phyloP scores from a whole-genome alignment of 2,329 filamentous ascomycete species.

The Thelonectria rubi region DNA sequence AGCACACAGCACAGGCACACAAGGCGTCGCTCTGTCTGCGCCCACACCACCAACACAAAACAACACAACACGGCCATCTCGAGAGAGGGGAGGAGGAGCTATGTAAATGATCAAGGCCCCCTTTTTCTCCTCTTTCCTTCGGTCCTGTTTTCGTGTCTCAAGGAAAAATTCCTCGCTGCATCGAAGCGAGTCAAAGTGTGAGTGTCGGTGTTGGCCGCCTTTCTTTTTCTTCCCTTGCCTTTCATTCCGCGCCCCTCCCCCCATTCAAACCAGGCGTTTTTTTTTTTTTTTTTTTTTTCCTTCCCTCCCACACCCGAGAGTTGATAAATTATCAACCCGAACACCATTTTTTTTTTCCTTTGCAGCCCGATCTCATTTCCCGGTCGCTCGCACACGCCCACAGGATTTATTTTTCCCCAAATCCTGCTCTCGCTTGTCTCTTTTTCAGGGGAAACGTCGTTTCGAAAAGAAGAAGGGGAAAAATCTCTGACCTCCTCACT shows the following conservation, averaged over 20 bases:
- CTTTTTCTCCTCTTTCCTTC: slow-evolving; percentile 19
- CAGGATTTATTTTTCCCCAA: slow-evolving; percentile 27
- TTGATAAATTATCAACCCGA: slow-evolving; percentile 45
- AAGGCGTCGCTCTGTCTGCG: slow-evolving; percentile 4
- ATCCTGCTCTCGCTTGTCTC: slow-evolving; percentile 12
- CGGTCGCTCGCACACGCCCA: slow-evolving; percentile 36
- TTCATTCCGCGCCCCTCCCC: slow-evolving; percentile 29
- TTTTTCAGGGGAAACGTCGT: slow-evolving; percentile 4
- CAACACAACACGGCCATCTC: neutral
- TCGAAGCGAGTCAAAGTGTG: slow-evolving; percentile 15
- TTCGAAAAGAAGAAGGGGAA: slow-evolving; percentile 10
- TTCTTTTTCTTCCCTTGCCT: slow-evolving; percentile 31
- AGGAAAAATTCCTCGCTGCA: slow-evolving; percentile 18
- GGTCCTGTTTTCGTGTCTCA: slow-evolving; percentile 5
- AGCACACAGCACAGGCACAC: slow-evolving; percentile 8
- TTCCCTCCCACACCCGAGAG: slow-evolving; percentile 43
- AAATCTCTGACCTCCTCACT: slow-evolving; percentile 15
- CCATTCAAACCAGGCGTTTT: slow-evolving; percentile 38
- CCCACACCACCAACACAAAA: slow-evolving; percentile 12
- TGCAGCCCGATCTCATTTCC: slow-evolving; percentile 36
- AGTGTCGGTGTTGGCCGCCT: slow-evolving; percentile 25
- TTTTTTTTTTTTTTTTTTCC: slow-evolving; percentile 37
- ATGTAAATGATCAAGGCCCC: slow-evolving; percentile 24
- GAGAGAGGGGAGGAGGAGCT: neutral
- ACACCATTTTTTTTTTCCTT: slow-evolving; percentile 40